Conservation (phyloP, 495 filamentous ascomycete species). For the Trichoderma reesei region DNA sequence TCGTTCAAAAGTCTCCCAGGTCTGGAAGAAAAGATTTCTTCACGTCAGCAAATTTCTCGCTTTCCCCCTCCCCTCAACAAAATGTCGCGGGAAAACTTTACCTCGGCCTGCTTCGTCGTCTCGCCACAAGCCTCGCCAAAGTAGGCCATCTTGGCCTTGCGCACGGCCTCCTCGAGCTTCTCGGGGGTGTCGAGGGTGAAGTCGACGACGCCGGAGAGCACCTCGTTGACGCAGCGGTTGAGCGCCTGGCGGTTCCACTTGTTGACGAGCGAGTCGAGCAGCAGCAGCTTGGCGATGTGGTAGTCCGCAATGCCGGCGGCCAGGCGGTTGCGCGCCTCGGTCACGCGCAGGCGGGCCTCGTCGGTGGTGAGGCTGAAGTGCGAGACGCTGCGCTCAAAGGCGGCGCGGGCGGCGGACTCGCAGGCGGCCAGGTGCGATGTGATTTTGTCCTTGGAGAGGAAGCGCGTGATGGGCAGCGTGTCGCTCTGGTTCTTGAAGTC, state of each 20-base stretch:
- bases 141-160: background rate
- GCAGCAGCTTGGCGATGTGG: constrained; percentile 5
- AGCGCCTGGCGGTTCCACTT: background rate
- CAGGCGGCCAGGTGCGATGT: background rate
- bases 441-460: background rate
- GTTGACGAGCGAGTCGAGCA: background rate
- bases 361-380: background rate
- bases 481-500: constrained; percentile 1
- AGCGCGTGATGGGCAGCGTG: background rate
- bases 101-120: background rate
- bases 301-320: background rate
- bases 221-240: background rate
- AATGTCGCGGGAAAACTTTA: background rate
- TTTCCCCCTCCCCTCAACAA: too few relatives aligned
- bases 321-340: background rate
- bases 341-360: background rate
- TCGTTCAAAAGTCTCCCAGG: background rate
- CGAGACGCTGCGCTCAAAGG: background rate
- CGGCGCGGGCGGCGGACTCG: background rate
- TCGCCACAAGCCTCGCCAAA: constrained; percentile 1
- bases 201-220: background rate
- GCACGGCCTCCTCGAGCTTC: background rate
- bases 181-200: background rate
- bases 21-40: background rate
- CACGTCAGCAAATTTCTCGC: background rate